Evolutionary conservation across 140 eudicot genomes (phyloP), one percentile per base, ranked within the genome.

Genomic region (Senecio squalidus): DNA sequence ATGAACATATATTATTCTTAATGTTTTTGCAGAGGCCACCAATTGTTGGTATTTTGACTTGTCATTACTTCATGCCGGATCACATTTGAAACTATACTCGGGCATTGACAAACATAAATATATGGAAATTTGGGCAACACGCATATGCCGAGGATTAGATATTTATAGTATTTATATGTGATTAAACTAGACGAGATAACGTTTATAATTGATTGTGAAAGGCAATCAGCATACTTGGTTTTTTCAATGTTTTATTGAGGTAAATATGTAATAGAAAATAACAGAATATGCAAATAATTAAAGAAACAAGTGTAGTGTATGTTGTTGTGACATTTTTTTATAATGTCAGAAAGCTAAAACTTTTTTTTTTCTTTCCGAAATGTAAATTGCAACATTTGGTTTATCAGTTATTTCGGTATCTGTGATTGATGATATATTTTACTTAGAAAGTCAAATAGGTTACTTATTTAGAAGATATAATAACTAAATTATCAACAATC

Each of bases 1-100:
- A 6, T 30, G 36, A 30, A 4, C 8, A 4, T 30, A n/a, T n/a
- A n/a, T n/a, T n/a, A n/a, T 5, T 1, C 20, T 18, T 44, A 24
- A 5, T 45, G 7, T 20, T 47, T 25, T 62, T 74, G 83, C 96
- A 91, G 98, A 79, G 91, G 66, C 88, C 91, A 17, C 98, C 98
- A 14, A 58, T 86, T 40, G 98, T 86, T 38, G 98, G 98, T 40
- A 74, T 91, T 31, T 71, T 91, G 88, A 86, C 98, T 0, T 69
- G 94, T 60, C 96, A 91, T 23, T 96, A 91, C 71, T 83, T 91
- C 62, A 86, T 86, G 91, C 80, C 88, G 0, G 88, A 91, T 64
- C 98, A 86, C 49, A 58, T 91, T 4, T 83, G 79, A 88, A 92
- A 31, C 86, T 91, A 61, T 86, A 91, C 72, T 96, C 94, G 6